Evolutionary conservation across 176 grass and related monocot genomes (phyloP).

Genomic region (Pharus latifolius): DNA sequence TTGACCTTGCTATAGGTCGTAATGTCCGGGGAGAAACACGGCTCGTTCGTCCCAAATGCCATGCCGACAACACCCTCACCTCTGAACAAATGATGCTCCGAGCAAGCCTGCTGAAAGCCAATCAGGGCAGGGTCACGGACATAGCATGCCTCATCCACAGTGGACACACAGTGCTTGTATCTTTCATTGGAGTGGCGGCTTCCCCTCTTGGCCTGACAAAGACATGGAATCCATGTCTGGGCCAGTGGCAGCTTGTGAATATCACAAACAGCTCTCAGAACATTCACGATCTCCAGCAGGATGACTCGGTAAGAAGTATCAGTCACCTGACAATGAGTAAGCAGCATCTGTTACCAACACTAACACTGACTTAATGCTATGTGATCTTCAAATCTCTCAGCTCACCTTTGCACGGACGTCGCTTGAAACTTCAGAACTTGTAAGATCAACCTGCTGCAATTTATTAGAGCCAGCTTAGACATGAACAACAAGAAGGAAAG

Average conservation of each 20-base stretch:
- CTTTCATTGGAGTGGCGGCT: conserved; percentile 70
- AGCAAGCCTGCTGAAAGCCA: conserved; percentile 84
- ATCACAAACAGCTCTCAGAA: conserved; percentile 62
- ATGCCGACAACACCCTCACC: conserved; percentile 75
- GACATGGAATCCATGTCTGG: conserved; percentile 86
- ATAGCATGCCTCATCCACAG: conserved; percentile 65
- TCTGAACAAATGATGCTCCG: conserved; percentile 90
- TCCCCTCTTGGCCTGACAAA: conserved; percentile 60
- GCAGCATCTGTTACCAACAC: background rate
- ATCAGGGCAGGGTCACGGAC: conserved; percentile 29
- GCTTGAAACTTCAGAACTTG: conserved; percentile 36
- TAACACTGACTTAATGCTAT: background rate
- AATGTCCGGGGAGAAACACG: conserved; percentile 63
- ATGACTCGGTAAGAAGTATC: conserved; percentile 44
- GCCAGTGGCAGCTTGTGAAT: conserved; percentile 62
- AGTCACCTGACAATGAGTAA: conserved; percentile 42
- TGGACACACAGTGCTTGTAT: conserved; percentile 63
- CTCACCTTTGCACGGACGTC: conserved; percentile 49
- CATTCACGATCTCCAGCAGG: conserved; percentile 48
- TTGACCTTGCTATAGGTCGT: conserved; percentile 51
- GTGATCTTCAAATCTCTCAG: background rate
- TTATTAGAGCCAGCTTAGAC: conserved; percentile 3
- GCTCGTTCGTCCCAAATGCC: conserved; percentile 77
- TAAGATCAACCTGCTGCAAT: conserved; percentile 85
- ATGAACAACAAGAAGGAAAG: background rate